These are phyloP conservation scores for Luzula sylvatica DNA, from an alignment of 176 grass and related monocot species.

Conservation along the genomic window DNA sequence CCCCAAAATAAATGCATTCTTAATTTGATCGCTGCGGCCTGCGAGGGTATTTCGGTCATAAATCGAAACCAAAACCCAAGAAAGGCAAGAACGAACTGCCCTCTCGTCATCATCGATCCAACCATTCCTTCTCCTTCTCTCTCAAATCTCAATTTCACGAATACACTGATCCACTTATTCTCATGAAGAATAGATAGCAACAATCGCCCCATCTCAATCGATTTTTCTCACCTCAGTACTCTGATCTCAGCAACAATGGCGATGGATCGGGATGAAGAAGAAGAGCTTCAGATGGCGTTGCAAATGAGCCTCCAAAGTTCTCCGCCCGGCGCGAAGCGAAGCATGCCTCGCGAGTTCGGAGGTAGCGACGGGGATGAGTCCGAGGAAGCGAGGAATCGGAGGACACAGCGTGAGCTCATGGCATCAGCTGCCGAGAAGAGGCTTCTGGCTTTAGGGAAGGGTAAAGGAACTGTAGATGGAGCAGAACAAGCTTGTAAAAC, in stretches of 20 bases:
- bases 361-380: conserved; percentile 16
- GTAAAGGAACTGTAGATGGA: conserved; percentile 23
- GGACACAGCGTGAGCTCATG: conserved; percentile 76
- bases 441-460: conserved; percentile 22
- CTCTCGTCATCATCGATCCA: conserved; percentile 1
- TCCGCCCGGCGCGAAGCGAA: conserved; percentile 80
- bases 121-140: not conserved
- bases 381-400: conserved; percentile 44
- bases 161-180: not conserved
- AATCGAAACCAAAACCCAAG: not conserved
- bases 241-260: conserved; percentile 25
- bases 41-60: not conserved
- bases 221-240: not conserved
- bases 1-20: not conserved
- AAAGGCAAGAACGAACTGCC: not conserved
- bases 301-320: conserved; percentile 86
- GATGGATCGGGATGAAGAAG: conserved; percentile 81
- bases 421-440: conserved; percentile 80
- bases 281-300: conserved; percentile 93
- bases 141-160: not conserved
- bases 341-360: conserved; percentile 35
- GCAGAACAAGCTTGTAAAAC: conserved; percentile 2
- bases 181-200: conserved; percentile 7
- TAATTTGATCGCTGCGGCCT: too few species aligned
- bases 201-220: not conserved